Evolutionary conservation across 192 early-diverging fungal genomes (phyloP).

Genomic region (Entomortierella lignicola): DNA sequence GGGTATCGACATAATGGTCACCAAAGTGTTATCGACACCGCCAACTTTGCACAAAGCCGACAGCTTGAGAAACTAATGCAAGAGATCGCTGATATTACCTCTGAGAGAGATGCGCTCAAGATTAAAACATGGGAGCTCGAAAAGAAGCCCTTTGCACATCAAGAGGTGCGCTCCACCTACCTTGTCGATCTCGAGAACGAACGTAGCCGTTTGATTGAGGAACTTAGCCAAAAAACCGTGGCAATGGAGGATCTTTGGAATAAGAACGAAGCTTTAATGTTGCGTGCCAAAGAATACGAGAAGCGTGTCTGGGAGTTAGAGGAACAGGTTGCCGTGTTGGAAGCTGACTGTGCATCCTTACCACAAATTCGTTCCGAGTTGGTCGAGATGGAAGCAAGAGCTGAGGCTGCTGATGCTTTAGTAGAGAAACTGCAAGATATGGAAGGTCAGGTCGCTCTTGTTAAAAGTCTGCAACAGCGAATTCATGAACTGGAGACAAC

Average conservation of each 20-base stretch:
- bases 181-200: constrained; percentile 50
- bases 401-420: constrained; percentile 32
- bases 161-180: constrained; percentile 29
- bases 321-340: constrained; percentile 29
- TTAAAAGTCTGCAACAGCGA: constrained; percentile 43
- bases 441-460: constrained; percentile 40
- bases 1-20: constrained; percentile 18
- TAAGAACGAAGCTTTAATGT: constrained; percentile 46
- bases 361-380: constrained; percentile 35
- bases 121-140: constrained; percentile 44
- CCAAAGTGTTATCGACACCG: background rate
- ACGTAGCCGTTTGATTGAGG: constrained; percentile 45
- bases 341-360: constrained; percentile 30
- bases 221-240: constrained; percentile 42
- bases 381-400: constrained; percentile 43
- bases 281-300: constrained; percentile 50
- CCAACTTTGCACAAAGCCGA: constrained; percentile 10
- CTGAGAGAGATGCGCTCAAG: constrained; percentile 47
- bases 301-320: constrained; percentile 53
- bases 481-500: constrained; percentile 51
- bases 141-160: constrained; percentile 39
- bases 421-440: constrained; percentile 46
- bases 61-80: constrained; percentile 34
- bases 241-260: constrained; percentile 54
- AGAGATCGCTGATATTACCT: constrained; percentile 28